These are phyloP conservation scores for Saraca asoca DNA, from an alignment of 331 rosid genomes.

Conservation along the genomic window DNA sequence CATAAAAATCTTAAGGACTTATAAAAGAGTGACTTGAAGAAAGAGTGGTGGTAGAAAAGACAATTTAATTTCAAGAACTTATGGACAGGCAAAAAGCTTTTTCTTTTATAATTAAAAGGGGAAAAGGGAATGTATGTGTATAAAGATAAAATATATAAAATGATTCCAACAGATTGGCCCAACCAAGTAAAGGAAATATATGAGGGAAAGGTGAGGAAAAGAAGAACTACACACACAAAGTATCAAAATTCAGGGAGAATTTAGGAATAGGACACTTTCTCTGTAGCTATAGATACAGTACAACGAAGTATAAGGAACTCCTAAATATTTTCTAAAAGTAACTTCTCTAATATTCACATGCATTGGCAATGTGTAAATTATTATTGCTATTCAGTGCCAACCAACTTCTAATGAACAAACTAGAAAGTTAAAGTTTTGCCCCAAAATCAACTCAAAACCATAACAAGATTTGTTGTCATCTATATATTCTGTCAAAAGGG, in stretches of 20 bases:
- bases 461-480: background rate
- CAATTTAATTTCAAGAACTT: too few relatives aligned
- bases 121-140: too few relatives aligned
- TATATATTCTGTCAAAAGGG: background rate
- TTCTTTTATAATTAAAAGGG: too few relatives aligned
- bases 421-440: background rate
- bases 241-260: background rate
- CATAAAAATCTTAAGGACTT: background rate
- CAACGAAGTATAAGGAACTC: background rate
- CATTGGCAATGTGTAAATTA: background rate
- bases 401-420: too few relatives aligned
- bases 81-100: too few relatives aligned
- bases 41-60: background rate
- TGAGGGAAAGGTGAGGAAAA: background rate
- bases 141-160: background rate
- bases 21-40: conserved; percentile 14
- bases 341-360: background rate
- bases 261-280: background rate
- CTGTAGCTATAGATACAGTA: background rate
- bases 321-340: background rate
- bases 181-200: conserved; percentile 2
- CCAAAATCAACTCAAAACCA: background rate
- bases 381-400: background rate
- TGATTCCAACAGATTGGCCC: background rate
- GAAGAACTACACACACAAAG: conserved; percentile 5